phyloP scores from a whole-genome alignment of 2,329 filamentous ascomycete genomes.

The Sporothrix brunneoviolacea region DNA sequence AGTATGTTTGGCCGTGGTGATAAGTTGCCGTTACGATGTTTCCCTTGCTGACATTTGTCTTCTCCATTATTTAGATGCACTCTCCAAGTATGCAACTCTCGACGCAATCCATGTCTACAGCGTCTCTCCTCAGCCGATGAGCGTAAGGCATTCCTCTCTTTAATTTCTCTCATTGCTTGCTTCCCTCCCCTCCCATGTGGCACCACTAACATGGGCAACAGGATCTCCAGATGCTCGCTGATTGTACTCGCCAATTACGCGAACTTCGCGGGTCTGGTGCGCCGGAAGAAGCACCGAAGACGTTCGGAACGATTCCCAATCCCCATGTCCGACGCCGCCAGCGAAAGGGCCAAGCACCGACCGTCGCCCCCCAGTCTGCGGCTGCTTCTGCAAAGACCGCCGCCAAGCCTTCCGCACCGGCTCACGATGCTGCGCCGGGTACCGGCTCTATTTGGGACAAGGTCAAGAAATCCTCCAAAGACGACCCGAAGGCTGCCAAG shows the following conservation, averaged over 20 bases:
- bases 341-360: conserved; percentile 27
- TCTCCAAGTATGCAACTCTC: conserved; percentile 64
- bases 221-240: conserved; percentile 64
- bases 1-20: conserved; percentile 36
- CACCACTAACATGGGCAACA: conserved; percentile 13
- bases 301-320: conserved; percentile 72
- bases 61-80: conserved; percentile 50
- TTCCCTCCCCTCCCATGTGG: no score
- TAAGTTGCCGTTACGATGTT: no score
- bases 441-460: conserved; percentile 15
- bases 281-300: conserved; percentile 48
- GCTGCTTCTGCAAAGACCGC: not conserved
- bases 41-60: no score
- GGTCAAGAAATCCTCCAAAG: conserved; percentile 19
- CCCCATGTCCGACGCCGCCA: conserved; percentile 52
- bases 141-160: conserved; percentile 38
- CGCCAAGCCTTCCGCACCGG: not conserved
- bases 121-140: conserved; percentile 62
- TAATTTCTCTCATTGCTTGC: not conserved
- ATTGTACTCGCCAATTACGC: conserved; percentile 58
- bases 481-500: conserved; percentile 4
- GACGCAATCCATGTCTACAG: conserved; percentile 83
- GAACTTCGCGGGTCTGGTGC: conserved; percentile 52
- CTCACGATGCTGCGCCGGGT: not conserved
- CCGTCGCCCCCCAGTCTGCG: not conserved